A percentile compares a stretch with the other conserved stretches of the same genome.
These are phyloP conservation scores for Protomyces inouyei DNA, from an alignment of 1,139 yeast genomes.

Conservation along the genomic window DNA sequence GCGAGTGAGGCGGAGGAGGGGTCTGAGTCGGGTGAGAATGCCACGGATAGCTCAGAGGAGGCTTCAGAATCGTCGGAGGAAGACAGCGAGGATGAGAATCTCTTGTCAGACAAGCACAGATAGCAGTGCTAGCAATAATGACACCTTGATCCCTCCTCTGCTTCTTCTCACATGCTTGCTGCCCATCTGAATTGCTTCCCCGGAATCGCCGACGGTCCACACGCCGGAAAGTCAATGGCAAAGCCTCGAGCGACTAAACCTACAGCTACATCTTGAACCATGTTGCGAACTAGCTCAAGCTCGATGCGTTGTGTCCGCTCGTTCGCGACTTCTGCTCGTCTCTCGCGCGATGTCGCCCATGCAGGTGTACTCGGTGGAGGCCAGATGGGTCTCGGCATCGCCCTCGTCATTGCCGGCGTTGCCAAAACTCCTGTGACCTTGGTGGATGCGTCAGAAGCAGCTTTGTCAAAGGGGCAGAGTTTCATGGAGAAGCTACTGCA, in stretches of 20 bases:
- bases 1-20: constrained; percentile 9
- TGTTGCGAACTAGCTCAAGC: neutral
- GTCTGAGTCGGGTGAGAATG: constrained; percentile 18
- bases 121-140: neutral
- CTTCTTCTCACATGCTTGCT: no score
- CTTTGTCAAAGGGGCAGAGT: constrained; percentile 39
- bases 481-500: constrained; percentile 42
- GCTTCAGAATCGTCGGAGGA: constrained; percentile 38
- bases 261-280: neutral
- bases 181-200: no score
- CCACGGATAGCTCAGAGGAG: constrained; percentile 33
- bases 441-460: constrained; percentile 40
- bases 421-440: constrained; percentile 42
- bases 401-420: constrained; percentile 44
- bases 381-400: constrained; percentile 44
- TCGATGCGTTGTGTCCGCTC: neutral
- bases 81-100: constrained; percentile 28
- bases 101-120: neutral
- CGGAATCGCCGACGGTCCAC: no score
- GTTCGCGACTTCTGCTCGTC: neutral
- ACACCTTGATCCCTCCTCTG: no score
- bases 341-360: constrained; percentile 9
- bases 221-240: no score
- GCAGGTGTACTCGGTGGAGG: constrained; percentile 26
- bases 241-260: no score